Evolutionary conservation across 2,329 filamentous ascomycete species (phyloP).

Genomic region (Fusarium beomiforme): DNA sequence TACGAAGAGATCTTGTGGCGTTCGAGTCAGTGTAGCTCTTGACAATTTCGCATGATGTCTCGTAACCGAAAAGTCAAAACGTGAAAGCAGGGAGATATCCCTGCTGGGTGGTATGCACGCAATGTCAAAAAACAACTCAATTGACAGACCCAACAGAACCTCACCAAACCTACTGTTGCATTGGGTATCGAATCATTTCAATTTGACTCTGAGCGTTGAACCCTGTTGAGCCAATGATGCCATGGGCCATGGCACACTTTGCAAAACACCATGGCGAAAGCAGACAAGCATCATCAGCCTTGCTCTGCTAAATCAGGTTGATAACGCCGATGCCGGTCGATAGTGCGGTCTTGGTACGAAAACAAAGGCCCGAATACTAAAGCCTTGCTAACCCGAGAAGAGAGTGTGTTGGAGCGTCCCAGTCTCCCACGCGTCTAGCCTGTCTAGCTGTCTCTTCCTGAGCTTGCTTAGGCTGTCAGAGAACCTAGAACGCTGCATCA

Average conservation of each 20-base stretch:
- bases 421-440: neutral
- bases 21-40: constrained; percentile 9
- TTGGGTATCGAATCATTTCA: neutral
- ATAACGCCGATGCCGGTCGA: constrained; percentile 23
- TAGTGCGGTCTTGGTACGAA: constrained; percentile 4
- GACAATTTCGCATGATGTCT: neutral
- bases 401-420: neutral
- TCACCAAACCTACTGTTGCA: neutral
- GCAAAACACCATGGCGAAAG: neutral
- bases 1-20: neutral
- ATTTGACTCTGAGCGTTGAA: neutral
- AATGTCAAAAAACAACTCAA: neutral
- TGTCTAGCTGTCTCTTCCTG: too few species aligned
- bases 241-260: neutral
- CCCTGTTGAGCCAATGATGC: neutral
- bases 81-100: neutral
- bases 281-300: constrained; percentile 9
- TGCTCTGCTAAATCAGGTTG: neutral
- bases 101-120: neutral
- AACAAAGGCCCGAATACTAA: constrained; percentile 25
- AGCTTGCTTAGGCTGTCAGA: too few species aligned
- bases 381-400: neutral
- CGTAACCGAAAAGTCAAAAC: neutral
- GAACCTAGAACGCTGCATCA: too few species aligned
- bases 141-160: neutral